Base-by-base conservation (phyloP, 176 grass and related monocot species). In the Avena insularis region DNA sequence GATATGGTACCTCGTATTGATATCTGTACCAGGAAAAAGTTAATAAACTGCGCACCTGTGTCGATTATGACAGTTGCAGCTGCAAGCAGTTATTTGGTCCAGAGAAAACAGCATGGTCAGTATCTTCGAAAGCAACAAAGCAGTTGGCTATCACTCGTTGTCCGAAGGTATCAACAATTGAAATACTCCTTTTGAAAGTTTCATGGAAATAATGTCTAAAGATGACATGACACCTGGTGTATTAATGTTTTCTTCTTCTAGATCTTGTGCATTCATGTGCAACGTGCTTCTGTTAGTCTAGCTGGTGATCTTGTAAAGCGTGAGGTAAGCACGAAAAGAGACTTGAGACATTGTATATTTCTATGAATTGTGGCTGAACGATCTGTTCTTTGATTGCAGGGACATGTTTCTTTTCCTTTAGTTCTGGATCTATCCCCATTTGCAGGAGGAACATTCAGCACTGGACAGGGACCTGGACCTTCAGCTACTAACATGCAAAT, bases 181-280 rank as follows among this genome's bases (percentile, higher is more conserved):
- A 54, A 76, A 33, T 88, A 46, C 67, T 49, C 54, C 1, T 87
- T 33, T 54, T 61, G 71, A 21, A 60, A 87, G 11, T 62, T 79
- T 3, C 57, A 75, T 61, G 54, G 60, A 82, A 87, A 79, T 85
- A 56, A 45, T 88, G 9, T 81, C 27, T 63, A 87, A 62, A 58
- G 83, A 46, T 82, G 55, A 51, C 20, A 29, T 84, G 66, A 87
- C 65, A 90, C 64, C 38, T 89, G n/a, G 20, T 35, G 29, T 80
- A 59, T 77, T 83, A 50, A 78, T 85, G 54, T 88, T 46, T 25
- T 35, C 33, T 35, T 84, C 50, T 71, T 80, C 35, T 78, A 96
- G 97, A 93, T 94, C 83, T 36, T 94, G 82, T 96, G 97, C 90
- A 91, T 99, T 79, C 94, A 99, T 91, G 83, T 99, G 75, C 87